Percentiles rank a stretch among this genome's conserved stretches.
These are phyloP conservation scores for Alternaria burnsii DNA, from an alignment of 2,329 filamentous ascomycete genomes.

Conservation along the genomic window DNA sequence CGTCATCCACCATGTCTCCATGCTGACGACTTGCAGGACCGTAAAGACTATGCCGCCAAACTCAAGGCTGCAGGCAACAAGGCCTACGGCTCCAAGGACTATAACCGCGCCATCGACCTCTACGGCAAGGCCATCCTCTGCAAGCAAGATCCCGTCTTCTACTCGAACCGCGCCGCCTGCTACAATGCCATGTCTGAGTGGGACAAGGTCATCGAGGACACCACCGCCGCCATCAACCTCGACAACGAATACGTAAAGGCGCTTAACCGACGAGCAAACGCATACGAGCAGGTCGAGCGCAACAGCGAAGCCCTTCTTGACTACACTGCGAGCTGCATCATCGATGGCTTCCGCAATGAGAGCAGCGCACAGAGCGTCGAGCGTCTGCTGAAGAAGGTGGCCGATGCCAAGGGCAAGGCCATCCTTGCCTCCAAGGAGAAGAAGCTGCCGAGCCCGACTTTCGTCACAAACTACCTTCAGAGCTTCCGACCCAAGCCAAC, in stretches of 20 bases:
- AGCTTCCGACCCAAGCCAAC: slow-evolving; percentile 89
- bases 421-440: slow-evolving; percentile 83
- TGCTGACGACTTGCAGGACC: slow-evolving; percentile 66
- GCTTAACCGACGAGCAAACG: slow-evolving; percentile 93
- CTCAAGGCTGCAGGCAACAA: slow-evolving; percentile 96
- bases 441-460: slow-evolving; percentile 93
- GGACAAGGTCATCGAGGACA: slow-evolving; percentile 97
- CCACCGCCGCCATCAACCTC: slow-evolving; percentile 90
- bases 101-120: slow-evolving; percentile 90
- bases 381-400: slow-evolving; percentile 93
- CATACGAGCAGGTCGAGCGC: slow-evolving; percentile 90
- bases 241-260: slow-evolving; percentile 98
- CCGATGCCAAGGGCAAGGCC: slow-evolving; percentile 89
- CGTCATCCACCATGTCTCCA: neutral
- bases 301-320: slow-evolving; percentile 95
- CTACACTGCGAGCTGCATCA: slow-evolving; percentile 98
- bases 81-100: slow-evolving; percentile 93
- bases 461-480: slow-evolving; percentile 98
- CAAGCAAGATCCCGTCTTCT: slow-evolving; percentile 97
- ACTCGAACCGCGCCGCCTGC: slow-evolving; percentile 97
- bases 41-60: slow-evolving; percentile 87
- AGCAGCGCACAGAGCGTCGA: slow-evolving; percentile 89
- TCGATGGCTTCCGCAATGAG: slow-evolving; percentile 95
- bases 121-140: slow-evolving; percentile 97
- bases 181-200: slow-evolving; percentile 92